phyloP scores from a whole-genome alignment of 805 yeast genomes.

The Yamadazyma sp. region DNA sequence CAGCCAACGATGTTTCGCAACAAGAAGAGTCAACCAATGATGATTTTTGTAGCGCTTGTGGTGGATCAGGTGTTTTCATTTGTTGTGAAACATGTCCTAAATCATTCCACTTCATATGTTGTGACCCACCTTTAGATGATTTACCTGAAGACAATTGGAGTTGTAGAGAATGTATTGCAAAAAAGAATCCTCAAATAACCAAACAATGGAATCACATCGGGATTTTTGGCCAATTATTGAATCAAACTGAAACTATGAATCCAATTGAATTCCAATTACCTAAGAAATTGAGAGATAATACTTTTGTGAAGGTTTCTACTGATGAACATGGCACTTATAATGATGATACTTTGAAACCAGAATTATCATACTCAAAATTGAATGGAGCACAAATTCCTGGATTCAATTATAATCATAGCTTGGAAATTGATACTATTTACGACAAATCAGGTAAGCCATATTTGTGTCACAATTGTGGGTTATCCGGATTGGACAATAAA shows the following conservation, averaged over 20 bases:
- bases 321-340: conserved; percentile 70
- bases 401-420: conserved; percentile 44
- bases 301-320: conserved; percentile 68
- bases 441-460: conserved; percentile 68
- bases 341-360: conserved; percentile 47
- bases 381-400: conserved; percentile 35
- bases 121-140: conserved; percentile 85
- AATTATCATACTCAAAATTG: conserved; percentile 37
- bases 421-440: conserved; percentile 60
- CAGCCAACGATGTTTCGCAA: conserved; percentile 3
- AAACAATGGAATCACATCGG: conserved; percentile 38
- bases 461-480: conserved; percentile 74
- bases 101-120: conserved; percentile 88
- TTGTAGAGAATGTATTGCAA: conserved; percentile 70
- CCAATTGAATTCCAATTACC: conserved; percentile 56
- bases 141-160: conserved; percentile 90
- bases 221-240: conserved; percentile 53
- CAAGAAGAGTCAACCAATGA: conserved; percentile 49
- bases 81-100: conserved; percentile 94
- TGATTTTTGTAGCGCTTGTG: conserved; percentile 89
- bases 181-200: conserved; percentile 25
- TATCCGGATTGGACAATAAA: conserved; percentile 58
- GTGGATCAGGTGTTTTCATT: conserved; percentile 81
- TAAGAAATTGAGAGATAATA: conserved; percentile 53
- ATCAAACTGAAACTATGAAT: conserved; percentile 59